Evolutionary conservation across 108 stramenopile species (phyloP).

Genomic region (Nitzschia putrida): DNA sequence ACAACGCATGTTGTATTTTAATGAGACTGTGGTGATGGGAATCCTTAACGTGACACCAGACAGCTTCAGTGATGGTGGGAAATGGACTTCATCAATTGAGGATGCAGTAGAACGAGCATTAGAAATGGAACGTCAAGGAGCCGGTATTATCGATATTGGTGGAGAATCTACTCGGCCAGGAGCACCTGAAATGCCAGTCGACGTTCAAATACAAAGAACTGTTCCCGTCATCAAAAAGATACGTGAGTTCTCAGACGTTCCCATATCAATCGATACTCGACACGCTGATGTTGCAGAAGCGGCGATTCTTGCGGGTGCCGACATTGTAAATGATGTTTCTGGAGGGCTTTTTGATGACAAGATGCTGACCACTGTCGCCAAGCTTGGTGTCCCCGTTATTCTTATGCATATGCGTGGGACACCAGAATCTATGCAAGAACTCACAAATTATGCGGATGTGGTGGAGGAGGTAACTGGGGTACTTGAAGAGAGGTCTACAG

Average conservation of each 20-base stretch:
- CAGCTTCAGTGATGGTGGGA: slow-evolving; percentile 95
- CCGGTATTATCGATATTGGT: slow-evolving; percentile 91
- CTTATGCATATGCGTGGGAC: slow-evolving; percentile 97
- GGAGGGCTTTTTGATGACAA: slow-evolving; percentile 86
- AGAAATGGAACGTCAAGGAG: slow-evolving; percentile 83
- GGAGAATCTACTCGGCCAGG: slow-evolving; percentile 96
- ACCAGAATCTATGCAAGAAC: slow-evolving; percentile 86
- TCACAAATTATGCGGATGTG: slow-evolving; percentile 75
- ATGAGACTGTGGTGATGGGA: slow-evolving; percentile 88
- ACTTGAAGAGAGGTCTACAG: slow-evolving; percentile 57
- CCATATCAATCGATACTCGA: slow-evolving; percentile 96
- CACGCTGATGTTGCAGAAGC: slow-evolving; percentile 83
- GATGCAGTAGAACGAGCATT: slow-evolving; percentile 77
- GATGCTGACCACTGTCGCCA: slow-evolving; percentile 86
- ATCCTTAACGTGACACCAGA: slow-evolving; percentile 97
- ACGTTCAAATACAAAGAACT: slow-evolving; percentile 81
- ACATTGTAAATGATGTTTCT: slow-evolving; percentile 96
- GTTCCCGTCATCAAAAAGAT: slow-evolving; percentile 84
- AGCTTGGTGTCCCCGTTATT: slow-evolving; percentile 80
- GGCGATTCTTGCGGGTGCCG: slow-evolving; percentile 89
- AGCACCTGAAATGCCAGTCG: slow-evolving; percentile 65
- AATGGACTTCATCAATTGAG: slow-evolving; percentile 46
- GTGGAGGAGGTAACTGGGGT: slow-evolving; percentile 67
- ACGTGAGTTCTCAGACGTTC: slow-evolving; percentile 68
- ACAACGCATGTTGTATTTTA: slow-evolving; percentile 62